Evolutionary conservation across 163 green algal species (phyloP).

Genomic region (Prototheca stagnorum): DNA sequence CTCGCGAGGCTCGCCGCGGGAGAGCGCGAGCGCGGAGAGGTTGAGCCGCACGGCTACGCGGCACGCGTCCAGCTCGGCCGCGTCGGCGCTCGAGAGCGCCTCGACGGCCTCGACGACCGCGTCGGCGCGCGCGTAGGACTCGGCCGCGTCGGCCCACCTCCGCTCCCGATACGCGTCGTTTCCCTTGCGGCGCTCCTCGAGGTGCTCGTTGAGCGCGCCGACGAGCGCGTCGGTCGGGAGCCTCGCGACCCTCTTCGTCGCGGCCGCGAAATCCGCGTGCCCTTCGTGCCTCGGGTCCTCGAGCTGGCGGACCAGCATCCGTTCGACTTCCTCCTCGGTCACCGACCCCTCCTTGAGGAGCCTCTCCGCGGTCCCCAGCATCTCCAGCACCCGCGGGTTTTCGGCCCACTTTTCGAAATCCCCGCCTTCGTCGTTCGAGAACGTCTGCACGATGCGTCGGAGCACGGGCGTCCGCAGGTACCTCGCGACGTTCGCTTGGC

Average conservation of each 20-base stretch:
- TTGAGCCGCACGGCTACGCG: constrained; percentile 28
- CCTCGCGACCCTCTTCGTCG: constrained; percentile 14
- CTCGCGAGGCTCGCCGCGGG: background rate
- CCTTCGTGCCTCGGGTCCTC: constrained; percentile 13
- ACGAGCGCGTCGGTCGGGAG: constrained; percentile 51
- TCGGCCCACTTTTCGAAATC: constrained; percentile 47
- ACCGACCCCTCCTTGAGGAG: constrained; percentile 33
- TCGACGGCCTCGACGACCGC: constrained; percentile 30
- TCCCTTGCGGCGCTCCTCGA: constrained; percentile 28
- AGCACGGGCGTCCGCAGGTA: constrained; percentile 39
- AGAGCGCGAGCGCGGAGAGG: constrained; percentile 32
- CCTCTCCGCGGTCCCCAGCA: constrained; percentile 39
- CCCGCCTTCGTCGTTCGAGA: constrained; percentile 37
- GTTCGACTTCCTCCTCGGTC: constrained; percentile 26
- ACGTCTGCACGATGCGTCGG: constrained; percentile 36
- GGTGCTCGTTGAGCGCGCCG: constrained; percentile 58
- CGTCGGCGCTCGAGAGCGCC: constrained; percentile 21
- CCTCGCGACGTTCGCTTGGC: constrained; percentile 34
- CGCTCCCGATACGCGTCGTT: constrained; percentile 27
- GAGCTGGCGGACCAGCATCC: constrained; percentile 19
- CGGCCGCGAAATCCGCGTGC: constrained; percentile 10
- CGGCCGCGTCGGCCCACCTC: constrained; percentile 17
- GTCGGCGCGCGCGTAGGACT: constrained; percentile 28
- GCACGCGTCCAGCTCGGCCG: constrained; percentile 34
- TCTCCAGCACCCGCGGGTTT: constrained; percentile 49